phyloP scores from a whole-genome alignment of 345 rosid genomes.

The Carallia pectinifolia region DNA sequence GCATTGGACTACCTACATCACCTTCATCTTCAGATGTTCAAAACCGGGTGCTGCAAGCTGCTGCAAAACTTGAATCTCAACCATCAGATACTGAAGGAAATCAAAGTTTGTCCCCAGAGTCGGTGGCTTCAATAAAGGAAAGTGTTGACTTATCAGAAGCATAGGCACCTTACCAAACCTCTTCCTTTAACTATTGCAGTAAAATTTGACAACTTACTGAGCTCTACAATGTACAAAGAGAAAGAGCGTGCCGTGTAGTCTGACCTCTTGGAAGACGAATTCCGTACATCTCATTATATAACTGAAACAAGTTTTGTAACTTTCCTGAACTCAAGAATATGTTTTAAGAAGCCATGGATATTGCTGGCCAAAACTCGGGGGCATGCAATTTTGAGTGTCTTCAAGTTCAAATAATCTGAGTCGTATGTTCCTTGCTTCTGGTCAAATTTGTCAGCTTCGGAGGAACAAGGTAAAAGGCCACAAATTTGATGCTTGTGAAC shows the following conservation, averaged over 20 bases:
- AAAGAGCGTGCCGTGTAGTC: not conserved
- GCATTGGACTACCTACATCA: slow-evolving; percentile 80
- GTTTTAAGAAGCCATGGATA: not conserved
- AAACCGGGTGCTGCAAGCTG: slow-evolving; percentile 83
- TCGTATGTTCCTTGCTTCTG: too few relatives aligned
- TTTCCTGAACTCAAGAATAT: not conserved
- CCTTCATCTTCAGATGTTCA: slow-evolving; percentile 86
- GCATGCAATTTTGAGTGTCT: too few relatives aligned
- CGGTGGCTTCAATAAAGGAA: slow-evolving; percentile 29
- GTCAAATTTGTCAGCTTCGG: too few relatives aligned
- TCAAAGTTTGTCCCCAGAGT: slow-evolving; percentile 41
- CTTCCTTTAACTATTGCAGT: not conserved
- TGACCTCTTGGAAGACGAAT: slow-evolving; percentile 2
- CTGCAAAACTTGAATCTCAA: slow-evolving; percentile 88
- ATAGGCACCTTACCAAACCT: slow-evolving; percentile 12
- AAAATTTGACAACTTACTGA: not conserved
- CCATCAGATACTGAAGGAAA: slow-evolving; percentile 57
- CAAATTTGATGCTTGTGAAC: too few relatives aligned
- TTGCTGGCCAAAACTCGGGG: not conserved
- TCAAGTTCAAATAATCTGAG: too few relatives aligned
- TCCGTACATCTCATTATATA: slow-evolving; percentile 4
- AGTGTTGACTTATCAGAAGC: slow-evolving; percentile 57
- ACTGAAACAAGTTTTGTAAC: not conserved
- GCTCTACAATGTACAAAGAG: slow-evolving; percentile 8
- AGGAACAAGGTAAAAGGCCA: too few relatives aligned